phyloP scores from a whole-genome alignment of 352 stramenopile species.

The Phytophthora agathidicida region DNA sequence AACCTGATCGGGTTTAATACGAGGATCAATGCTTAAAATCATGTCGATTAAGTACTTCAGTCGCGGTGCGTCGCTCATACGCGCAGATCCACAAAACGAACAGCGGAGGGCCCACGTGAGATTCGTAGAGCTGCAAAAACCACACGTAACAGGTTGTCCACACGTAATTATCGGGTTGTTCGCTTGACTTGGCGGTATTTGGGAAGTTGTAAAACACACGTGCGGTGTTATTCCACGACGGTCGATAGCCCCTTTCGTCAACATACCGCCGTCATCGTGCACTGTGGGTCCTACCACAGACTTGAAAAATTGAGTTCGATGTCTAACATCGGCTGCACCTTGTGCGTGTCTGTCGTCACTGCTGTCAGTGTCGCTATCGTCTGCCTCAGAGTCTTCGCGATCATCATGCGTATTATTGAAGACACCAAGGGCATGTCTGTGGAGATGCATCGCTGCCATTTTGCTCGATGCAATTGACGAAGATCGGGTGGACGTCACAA shows the following conservation, averaged over 20 bases:
- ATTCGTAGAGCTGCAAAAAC: constrained; percentile 79
- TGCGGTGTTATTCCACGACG: constrained; percentile 66
- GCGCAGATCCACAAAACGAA: constrained; percentile 70
- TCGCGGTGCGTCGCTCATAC: constrained; percentile 73
- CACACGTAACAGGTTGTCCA: constrained; percentile 46
- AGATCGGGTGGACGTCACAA: constrained; percentile 9
- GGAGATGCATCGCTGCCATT: background rate
- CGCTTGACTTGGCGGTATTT: constrained; percentile 56
- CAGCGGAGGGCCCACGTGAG: constrained; percentile 70
- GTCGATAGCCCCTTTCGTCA: constrained; percentile 55
- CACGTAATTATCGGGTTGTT: constrained; percentile 47
- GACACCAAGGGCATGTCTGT: constrained; percentile 2
- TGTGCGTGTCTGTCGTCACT: constrained; percentile 12
- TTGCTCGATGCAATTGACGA: constrained; percentile 16
- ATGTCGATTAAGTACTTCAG: constrained; percentile 84
- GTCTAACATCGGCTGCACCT: constrained; percentile 19
- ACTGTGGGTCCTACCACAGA: constrained; percentile 26
- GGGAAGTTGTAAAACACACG: constrained; percentile 61
- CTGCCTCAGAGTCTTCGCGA: background rate
- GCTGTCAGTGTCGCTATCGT: constrained; percentile 18
- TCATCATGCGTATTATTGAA: constrained; percentile 24
- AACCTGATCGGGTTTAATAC: constrained; percentile 63
- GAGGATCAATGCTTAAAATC: constrained; percentile 73
- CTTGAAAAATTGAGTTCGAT: constrained; percentile 33
- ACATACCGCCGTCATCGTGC: constrained; percentile 54